Conservation (phyloP, 2,329 filamentous ascomycete genomes). For the Trichoderma sp. region DNA sequence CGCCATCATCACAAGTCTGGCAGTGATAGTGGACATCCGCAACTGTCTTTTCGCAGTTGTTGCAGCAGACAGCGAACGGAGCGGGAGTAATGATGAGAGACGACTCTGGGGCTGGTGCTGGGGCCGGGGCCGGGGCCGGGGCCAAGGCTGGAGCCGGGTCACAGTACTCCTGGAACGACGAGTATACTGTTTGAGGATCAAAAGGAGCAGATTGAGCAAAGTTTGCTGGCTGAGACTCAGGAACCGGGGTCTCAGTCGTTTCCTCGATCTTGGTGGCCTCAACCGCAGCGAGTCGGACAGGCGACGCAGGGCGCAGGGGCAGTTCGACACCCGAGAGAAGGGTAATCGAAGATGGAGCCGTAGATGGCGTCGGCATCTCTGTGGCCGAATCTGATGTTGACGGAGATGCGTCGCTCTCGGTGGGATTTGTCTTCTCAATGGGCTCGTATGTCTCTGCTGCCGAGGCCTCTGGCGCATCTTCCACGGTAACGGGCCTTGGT, state of each 20-base stretch:
- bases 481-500: slow-evolving; percentile 53
- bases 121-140: no score
- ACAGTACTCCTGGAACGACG: slow-evolving; percentile 18
- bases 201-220: slow-evolving; percentile 9
- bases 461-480: slow-evolving; percentile 52
- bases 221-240: slow-evolving; percentile 26
- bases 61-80: slow-evolving; percentile 87
- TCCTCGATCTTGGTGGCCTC: slow-evolving; percentile 12
- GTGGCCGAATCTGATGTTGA: slow-evolving; percentile 1
- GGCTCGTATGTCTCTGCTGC: slow-evolving; percentile 21
- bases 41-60: slow-evolving; percentile 80
- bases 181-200: slow-evolving; percentile 8
- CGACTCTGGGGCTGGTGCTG: not conserved
- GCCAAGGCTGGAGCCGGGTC: not conserved
- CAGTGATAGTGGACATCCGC: slow-evolving; percentile 90
- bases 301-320: slow-evolving; percentile 11
- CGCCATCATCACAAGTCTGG: slow-evolving; percentile 87
- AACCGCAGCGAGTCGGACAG: not conserved
- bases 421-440: slow-evolving; percentile 11
- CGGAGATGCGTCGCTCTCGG: slow-evolving; percentile 5
- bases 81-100: slow-evolving; percentile 30
- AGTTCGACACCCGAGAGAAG: slow-evolving; percentile 19
- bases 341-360: slow-evolving; percentile 5
- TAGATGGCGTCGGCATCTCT: slow-evolving; percentile 7
- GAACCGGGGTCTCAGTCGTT: slow-evolving; percentile 19